A percentile compares a stretch with the other conserved stretches of the same genome.
Conservation (phyloP, 371 early-diverging fungal genomes). For the Capniomyces stellatus region DNA sequence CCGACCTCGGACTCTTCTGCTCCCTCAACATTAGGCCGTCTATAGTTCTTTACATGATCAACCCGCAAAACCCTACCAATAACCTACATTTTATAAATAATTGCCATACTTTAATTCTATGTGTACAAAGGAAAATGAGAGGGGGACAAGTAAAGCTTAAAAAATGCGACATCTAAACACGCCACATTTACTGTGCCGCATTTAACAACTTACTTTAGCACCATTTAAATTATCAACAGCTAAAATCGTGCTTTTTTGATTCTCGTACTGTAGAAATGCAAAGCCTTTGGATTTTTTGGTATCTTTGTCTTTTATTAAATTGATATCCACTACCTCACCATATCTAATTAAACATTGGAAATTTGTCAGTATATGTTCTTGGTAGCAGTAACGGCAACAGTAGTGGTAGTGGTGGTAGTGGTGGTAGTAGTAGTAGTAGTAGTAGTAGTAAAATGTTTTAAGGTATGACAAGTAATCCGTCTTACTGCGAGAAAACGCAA, state of each 20-base stretch:
- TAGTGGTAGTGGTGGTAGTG: too few species aligned
- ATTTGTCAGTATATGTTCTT: neutral
- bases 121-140: too few species aligned
- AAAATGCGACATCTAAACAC: too few species aligned
- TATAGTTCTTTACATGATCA: constrained; percentile 50
- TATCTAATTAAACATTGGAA: constrained; percentile 28
- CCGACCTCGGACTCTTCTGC: constrained; percentile 25
- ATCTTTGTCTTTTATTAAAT: constrained; percentile 65
- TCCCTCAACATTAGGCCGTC: constrained; percentile 29
- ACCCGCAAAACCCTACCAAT: constrained; percentile 45
- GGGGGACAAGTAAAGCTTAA: too few species aligned
- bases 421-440: too few species aligned
- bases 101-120: too few species aligned
- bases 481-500: constrained; percentile 77
- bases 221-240: constrained; percentile 93
- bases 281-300: constrained; percentile 78
- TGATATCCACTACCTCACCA: constrained; percentile 79
- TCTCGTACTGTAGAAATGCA: constrained; percentile 84
- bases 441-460: neutral
- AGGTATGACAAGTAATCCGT: constrained; percentile 8
- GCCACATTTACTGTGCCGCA: too few species aligned
- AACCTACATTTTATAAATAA: constrained; percentile 36
- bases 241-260: constrained; percentile 75
- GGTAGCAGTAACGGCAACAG: neutral
- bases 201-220: constrained; percentile 29